These are phyloP conservation scores for Tulasnella sp. DNA, from an alignment of 768 basidiomycete genomes.

Conservation along the genomic window DNA sequence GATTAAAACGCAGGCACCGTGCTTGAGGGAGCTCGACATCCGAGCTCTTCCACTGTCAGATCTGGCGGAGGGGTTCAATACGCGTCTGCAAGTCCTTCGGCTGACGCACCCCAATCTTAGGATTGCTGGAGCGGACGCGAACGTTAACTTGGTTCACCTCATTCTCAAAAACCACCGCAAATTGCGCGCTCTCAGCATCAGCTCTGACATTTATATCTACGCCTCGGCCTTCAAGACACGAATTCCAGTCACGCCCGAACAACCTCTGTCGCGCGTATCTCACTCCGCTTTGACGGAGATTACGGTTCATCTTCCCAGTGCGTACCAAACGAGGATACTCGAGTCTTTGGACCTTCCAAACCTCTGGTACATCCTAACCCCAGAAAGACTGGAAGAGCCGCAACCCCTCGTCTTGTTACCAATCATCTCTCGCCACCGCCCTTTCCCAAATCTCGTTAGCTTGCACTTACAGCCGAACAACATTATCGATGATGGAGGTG, in stretches of 20 bases:
- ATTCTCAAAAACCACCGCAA: slow-evolving; percentile 35
- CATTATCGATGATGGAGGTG: neutral
- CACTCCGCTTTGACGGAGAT: neutral
- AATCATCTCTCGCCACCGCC: neutral
- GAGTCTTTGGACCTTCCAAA: neutral
- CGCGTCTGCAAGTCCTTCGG: neutral
- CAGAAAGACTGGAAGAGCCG: neutral
- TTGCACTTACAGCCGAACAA: neutral
- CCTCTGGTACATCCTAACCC: neutral
- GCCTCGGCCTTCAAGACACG: neutral
- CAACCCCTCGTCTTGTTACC: neutral
- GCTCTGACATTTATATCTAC: slow-evolving; percentile 9
- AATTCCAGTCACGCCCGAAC: too few species aligned
- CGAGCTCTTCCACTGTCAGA: neutral
- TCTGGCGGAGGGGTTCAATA: neutral
- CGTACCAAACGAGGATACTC: neutral
- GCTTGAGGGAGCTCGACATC: neutral
- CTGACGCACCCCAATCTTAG: neutral
- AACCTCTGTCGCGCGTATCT: neutral
- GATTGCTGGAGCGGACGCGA: slow-evolving; percentile 38
- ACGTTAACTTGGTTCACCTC: slow-evolving; percentile 67
- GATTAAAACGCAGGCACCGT: neutral
- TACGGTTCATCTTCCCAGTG: neutral
- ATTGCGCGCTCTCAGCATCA: slow-evolving; percentile 25
- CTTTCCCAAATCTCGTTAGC: neutral